Evolutionary conservation across 2,329 filamentous ascomycete genomes (phyloP).

Genomic region (Sclerotinia trifoliorum): DNA sequence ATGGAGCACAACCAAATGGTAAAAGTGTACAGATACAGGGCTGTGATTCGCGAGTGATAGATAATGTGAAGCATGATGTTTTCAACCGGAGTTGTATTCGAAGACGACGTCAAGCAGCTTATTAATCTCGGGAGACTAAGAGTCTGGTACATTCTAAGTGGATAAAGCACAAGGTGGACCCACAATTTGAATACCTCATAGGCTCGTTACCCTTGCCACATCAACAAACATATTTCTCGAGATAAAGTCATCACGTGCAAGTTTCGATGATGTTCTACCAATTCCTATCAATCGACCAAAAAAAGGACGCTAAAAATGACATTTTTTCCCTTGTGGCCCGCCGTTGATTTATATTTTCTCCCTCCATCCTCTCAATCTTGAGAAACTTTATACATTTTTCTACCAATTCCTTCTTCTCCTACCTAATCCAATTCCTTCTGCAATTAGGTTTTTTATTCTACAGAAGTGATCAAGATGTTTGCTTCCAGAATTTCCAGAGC

Average conservation of each 20-base stretch:
- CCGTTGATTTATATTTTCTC: constrained; percentile 21
- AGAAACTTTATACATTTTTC: constrained; percentile 16
- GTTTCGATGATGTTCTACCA: constrained; percentile 23
- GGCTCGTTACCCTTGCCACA: neutral
- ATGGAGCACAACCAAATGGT: neutral
- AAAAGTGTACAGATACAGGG: neutral
- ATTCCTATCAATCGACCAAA: constrained; percentile 5
- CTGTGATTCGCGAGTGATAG: neutral
- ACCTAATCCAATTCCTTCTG: constrained; percentile 25
- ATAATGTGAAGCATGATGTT: neutral
- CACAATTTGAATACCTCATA: neutral
- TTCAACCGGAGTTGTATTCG: neutral
- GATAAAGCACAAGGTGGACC: neutral
- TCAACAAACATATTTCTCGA: neutral
- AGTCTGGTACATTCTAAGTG: neutral
- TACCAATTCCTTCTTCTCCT: constrained; percentile 23
- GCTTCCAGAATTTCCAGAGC: constrained; percentile 70
- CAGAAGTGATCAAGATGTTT: constrained; percentile 58
- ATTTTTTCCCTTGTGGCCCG: constrained; percentile 19
- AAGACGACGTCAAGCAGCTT: constrained; percentile 5
- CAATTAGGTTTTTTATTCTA: constrained; percentile 27
- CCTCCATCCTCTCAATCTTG: constrained; percentile 17
- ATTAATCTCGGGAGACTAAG: neutral
- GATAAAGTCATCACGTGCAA: neutral
- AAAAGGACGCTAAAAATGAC: constrained; percentile 21